A percentile compares a stretch with the other conserved stretches of the same genome.
These are phyloP conservation scores for Calonectria crousiana DNA, from an alignment of 2,329 filamentous ascomycete species.

Conservation along the genomic window DNA sequence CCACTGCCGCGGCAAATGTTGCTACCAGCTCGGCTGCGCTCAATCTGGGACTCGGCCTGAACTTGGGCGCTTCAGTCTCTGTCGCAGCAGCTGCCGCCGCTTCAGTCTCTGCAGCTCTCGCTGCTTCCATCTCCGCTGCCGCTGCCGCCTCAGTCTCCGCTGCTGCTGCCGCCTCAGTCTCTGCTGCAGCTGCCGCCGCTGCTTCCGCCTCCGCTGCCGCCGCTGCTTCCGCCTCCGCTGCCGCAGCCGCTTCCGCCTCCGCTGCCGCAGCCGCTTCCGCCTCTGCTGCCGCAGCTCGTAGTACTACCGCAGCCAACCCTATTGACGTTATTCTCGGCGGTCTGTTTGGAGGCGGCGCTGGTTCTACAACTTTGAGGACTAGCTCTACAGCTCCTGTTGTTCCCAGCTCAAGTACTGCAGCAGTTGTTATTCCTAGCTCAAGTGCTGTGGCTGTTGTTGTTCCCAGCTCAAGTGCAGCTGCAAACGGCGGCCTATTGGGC, in stretches of 20 bases:
- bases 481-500: too few species aligned
- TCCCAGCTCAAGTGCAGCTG: too few species aligned
- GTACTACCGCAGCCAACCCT: neutral
- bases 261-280: neutral
- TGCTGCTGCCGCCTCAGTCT: neutral
- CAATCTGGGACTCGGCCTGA: neutral
- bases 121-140: neutral
- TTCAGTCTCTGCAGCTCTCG: neutral
- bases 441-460: too few species aligned
- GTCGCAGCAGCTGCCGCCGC: too few species aligned
- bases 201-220: neutral
- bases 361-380: neutral
- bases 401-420: neutral
- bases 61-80: neutral
- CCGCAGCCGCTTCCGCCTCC: neutral
- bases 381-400: neutral
- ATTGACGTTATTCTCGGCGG: neutral
- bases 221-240: neutral
- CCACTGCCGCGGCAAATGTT: neutral
- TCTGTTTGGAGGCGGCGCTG: neutral
- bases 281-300: neutral
- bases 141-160: neutral
- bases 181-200: neutral
- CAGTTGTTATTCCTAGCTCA: too few species aligned
- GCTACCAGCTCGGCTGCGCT: neutral